These are phyloP conservation scores for Phytophthora ramorum DNA, from an alignment of 352 stramenopile genomes.

Conservation along the genomic window DNA sequence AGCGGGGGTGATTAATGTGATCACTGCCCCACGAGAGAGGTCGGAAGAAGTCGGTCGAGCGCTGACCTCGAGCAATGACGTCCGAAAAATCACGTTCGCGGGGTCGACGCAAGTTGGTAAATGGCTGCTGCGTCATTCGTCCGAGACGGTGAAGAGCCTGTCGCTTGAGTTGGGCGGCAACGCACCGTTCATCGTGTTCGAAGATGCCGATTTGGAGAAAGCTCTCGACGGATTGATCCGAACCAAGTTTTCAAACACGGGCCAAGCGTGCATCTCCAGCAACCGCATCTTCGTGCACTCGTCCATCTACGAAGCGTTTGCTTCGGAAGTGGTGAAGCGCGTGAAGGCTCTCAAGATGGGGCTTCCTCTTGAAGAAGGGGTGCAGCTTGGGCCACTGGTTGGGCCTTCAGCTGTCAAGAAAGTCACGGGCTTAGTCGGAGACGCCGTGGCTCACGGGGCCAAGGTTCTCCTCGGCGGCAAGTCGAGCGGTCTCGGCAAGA, in stretches of 20 bases:
- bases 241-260: constrained; percentile 87
- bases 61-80: constrained; percentile 63
- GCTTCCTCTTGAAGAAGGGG: constrained; percentile 68
- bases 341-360: constrained; percentile 88
- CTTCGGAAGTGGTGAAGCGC: constrained; percentile 61
- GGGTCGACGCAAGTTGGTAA: constrained; percentile 84
- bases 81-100: constrained; percentile 91
- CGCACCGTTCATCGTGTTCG: constrained; percentile 91
- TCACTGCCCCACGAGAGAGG: constrained; percentile 61
- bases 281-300: constrained; percentile 94
- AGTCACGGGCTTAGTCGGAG: constrained; percentile 78
- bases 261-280: constrained; percentile 83
- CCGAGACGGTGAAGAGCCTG: constrained; percentile 74
- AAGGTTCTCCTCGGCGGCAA: constrained; percentile 83
- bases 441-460: constrained; percentile 91
- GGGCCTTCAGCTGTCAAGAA: constrained; percentile 89
- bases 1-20: constrained; percentile 87
- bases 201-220: constrained; percentile 80
- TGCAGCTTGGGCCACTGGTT: constrained; percentile 94
- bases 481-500: constrained; percentile 58
- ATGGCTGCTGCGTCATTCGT: constrained; percentile 73
- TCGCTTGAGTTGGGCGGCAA: constrained; percentile 91
- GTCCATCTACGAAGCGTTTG: constrained; percentile 93
- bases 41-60: constrained; percentile 76
- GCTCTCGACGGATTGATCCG: constrained; percentile 79